Percentiles rank a stretch among this genome's conserved stretches.
Conservation (phyloP, 1,284 basidiomycete species). For the Fomitopsis betulina region DNA sequence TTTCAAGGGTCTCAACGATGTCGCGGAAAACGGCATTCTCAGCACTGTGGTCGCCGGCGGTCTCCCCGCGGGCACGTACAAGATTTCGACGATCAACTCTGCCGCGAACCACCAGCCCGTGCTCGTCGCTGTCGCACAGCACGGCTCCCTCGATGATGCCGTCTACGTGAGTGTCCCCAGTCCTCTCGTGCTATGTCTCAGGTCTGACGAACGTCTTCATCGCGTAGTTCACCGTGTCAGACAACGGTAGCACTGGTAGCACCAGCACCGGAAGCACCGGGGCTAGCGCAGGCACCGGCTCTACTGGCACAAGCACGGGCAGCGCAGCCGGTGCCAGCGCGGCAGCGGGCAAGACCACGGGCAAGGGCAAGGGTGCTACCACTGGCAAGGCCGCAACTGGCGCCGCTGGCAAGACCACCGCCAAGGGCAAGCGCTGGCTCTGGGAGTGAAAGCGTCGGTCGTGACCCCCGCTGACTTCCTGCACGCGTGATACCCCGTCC, state of each 20-base stretch:
- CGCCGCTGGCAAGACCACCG: background rate
- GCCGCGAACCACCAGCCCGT: slow-evolving; percentile 48
- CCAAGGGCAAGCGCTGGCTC: slow-evolving; percentile 6
- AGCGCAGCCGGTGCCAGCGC: background rate
- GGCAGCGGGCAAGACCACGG: background rate
- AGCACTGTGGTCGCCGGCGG: slow-evolving; percentile 44
- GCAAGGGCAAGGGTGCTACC: background rate
- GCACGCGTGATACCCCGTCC: background rate
- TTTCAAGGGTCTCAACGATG: slow-evolving; percentile 57
- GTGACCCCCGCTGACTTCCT: background rate
- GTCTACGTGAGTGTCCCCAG: slow-evolving; percentile 41
- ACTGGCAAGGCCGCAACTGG: background rate
- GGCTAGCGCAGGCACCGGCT: no score
- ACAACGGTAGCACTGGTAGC: slow-evolving; percentile 17
- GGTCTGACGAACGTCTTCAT: slow-evolving; percentile 1
- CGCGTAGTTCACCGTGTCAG: slow-evolving; percentile 36
- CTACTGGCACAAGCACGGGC: background rate
- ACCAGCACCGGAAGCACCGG: background rate
- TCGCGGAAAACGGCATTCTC: slow-evolving; percentile 42
- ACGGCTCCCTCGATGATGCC: slow-evolving; percentile 53
- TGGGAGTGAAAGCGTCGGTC: background rate
- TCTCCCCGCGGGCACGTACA: slow-evolving; percentile 52
- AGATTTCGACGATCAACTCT: slow-evolving; percentile 49
- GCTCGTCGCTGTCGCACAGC: slow-evolving; percentile 58
- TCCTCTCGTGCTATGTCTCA: slow-evolving; percentile 23